Evolutionary conservation across 1,284 basidiomycete species (phyloP).

Genomic region (Moniliophthora roreri): DNA sequence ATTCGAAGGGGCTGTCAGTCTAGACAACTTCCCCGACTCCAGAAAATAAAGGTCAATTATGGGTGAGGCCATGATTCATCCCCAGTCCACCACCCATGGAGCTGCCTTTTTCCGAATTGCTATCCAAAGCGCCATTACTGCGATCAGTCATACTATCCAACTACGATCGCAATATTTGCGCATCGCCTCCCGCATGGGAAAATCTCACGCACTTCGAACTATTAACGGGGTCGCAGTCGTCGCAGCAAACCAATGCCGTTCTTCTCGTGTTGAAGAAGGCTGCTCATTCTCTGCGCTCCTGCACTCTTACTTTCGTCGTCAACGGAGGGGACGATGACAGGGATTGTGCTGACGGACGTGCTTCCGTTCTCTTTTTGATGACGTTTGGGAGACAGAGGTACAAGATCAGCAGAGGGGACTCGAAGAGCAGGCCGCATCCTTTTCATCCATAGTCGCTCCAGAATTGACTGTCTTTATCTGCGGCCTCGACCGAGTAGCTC

Average conservation of each 20-base stretch:
- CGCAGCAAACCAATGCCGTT: not conserved
- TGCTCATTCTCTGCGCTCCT: not conserved
- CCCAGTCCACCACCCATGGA: not conserved
- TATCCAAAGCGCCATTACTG: not conserved
- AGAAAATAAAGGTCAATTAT: not conserved
- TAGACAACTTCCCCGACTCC: constrained; percentile 4
- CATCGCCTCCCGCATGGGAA: not conserved
- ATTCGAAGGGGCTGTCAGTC: not conserved
- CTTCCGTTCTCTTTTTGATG: no score
- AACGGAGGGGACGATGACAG: no score
- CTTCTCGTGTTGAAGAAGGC: not conserved
- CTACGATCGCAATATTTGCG: not conserved
- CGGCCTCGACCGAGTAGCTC: no score
- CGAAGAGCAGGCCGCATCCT: not conserved
- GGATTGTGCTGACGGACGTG: not conserved
- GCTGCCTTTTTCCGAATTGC: not conserved
- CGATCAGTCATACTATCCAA: not conserved
- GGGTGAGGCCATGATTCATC: no score
- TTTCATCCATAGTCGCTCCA: not conserved
- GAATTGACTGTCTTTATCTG: not conserved
- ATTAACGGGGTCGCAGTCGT: not conserved
- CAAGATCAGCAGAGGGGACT: not conserved
- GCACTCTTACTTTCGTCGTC: not conserved
- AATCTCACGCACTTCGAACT: not conserved
- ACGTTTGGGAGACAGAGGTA: not conserved